Base-by-base conservation (phyloP, 345 rosid species). In the Cardamine occulta region DNA sequence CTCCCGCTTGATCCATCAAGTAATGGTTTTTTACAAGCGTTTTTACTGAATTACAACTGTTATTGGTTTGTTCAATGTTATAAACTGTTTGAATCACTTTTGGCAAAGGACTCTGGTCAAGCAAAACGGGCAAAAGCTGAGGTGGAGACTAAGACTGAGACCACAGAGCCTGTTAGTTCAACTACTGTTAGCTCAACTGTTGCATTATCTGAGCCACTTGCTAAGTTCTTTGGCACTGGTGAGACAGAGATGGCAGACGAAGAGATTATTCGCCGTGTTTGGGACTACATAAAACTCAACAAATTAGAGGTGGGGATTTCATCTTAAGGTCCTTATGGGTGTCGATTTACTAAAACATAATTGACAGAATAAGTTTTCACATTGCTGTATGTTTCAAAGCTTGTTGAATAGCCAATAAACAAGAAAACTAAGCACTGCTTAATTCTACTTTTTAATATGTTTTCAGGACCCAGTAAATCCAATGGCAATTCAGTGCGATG, bases 1-100 rank as follows among this genome's bases (percentile, higher is more conserved):
- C 85, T 85, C 48, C 82, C 95, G 9, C 90, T 94, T 68, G 93
- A 93, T 58, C 96, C 98, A 51, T 61, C 87, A 45, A 93, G 98
- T 93, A 88, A 51, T 42, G 53, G 11, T 44, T 71, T 68, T 29
- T 56, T 66, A 42, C 34, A 55, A 63, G 13, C 7, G 2, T 3
- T 15, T 60, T 58, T 31, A 6, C 40, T 37, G 40, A 18, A 45
- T n/a, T 32, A 12, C 8, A 48, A 17, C 57, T 63, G 63, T 56
- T 6, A 24, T 51, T 58, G 31, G 56, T 62, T 74, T 21, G 65
- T 57, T 70, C 58, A n/a, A 7, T 15, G 35, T 80, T 67, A 29
- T 24, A 63, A 64, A 78, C 52, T 44, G 59, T 40, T 66, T 72
- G 8, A 9, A 64, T 58, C 9, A 62, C 23, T 70, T 26, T 62